Conservation (phyloP, 495 filamentous ascomycete genomes). For the Trichoderma reesei region DNA sequence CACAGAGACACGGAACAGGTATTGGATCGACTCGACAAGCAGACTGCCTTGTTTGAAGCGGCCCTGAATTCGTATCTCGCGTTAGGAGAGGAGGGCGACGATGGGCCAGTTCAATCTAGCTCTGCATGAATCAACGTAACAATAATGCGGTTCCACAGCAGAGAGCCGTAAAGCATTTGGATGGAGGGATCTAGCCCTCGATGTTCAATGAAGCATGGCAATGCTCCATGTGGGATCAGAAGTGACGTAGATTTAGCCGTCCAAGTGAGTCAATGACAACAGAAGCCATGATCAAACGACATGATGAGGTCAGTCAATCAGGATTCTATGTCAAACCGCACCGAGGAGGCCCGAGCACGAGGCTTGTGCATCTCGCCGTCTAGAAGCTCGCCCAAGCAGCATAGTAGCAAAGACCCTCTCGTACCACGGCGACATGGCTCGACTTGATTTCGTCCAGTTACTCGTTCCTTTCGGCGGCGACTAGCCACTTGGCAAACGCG, state of each 20-base stretch:
- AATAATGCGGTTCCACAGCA: not conserved
- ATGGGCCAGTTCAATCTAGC: not conserved
- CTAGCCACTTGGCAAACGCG: constrained; percentile 1
- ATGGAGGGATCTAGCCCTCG: not conserved
- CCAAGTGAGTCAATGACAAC: not conserved
- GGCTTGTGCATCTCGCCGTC: not conserved
- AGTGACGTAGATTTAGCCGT: not conserved
- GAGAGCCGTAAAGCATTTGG: not conserved
- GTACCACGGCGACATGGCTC: too few species aligned
- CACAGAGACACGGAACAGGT: not conserved
- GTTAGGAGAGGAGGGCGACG: not conserved
- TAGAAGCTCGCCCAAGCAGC: not conserved
- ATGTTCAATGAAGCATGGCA: not conserved
- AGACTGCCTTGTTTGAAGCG: not conserved
- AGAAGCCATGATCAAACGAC: not conserved
- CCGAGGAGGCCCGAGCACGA: not conserved
- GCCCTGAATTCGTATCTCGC: not conserved
- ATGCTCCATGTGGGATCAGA: not conserved
- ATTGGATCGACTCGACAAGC: not conserved
- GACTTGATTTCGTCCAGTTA: not conserved
- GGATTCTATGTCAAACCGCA: not conserved
- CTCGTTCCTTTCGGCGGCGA: not conserved
- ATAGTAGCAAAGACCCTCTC: too few species aligned
- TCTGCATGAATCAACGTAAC: not conserved
- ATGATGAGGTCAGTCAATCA: not conserved